phyloP scores from a whole-genome alignment of 2,329 filamentous ascomycete species.

The Cladosporium sp. region DNA sequence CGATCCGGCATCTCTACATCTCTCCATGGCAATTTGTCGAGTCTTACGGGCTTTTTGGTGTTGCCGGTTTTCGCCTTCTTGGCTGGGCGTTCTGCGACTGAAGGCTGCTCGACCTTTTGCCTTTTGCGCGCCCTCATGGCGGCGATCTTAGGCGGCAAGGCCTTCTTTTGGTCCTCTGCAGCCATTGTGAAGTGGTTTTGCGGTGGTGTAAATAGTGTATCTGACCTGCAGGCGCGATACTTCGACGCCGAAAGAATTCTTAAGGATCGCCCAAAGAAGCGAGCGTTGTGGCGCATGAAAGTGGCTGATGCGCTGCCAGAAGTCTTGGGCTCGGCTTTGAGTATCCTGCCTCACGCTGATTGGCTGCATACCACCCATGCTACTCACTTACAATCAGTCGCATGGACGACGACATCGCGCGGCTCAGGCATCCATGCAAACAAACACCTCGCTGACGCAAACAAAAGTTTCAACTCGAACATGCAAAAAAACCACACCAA shows the following conservation, averaged over 20 bases:
- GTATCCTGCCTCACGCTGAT: not conserved
- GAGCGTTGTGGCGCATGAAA: slow-evolving; percentile 8
- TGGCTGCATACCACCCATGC: slow-evolving; percentile 3
- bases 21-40: slow-evolving; percentile 62
- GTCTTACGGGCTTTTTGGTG: slow-evolving; percentile 35
- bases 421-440: slow-evolving; percentile 17
- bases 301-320: not conserved
- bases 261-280: not conserved
- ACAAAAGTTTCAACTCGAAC: not conserved
- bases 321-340: not conserved
- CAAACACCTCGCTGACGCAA: not conserved
- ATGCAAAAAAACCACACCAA: not conserved
- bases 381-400: slow-evolving; percentile 3
- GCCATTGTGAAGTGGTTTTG: slow-evolving; percentile 22
- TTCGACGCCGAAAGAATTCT: slow-evolving; percentile 5
- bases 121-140: slow-evolving; percentile 46
- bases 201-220: not conserved
- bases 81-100: slow-evolving; percentile 16
- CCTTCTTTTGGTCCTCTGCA: slow-evolving; percentile 36
- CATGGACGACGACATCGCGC: not conserved
- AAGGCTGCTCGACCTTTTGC: slow-evolving; percentile 39
- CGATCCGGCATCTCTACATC: slow-evolving; percentile 70
- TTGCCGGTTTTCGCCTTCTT: slow-evolving; percentile 24
- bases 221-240: not conserved
- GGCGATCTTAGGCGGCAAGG: slow-evolving; percentile 40